Evolutionary conservation across 257 asterid genomes (phyloP).

Genomic region (Forsythia viridissima): DNA sequence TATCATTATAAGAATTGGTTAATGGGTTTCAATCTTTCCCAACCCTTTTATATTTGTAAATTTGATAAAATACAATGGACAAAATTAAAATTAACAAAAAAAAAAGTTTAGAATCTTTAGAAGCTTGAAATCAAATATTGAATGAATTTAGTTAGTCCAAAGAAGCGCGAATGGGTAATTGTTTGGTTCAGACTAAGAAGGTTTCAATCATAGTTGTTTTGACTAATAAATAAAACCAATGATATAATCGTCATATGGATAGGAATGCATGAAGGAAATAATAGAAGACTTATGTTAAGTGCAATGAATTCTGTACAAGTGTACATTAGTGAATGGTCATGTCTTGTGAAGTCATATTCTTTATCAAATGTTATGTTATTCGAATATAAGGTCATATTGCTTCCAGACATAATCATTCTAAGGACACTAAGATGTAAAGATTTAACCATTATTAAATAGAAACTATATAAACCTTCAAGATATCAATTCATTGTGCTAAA

Average conservation of each 20-base stretch:
- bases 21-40: no score
- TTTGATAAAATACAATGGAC: no score
- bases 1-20: no score
- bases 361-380: not conserved
- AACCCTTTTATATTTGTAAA: no score
- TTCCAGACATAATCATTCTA: not conserved
- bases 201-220: not conserved
- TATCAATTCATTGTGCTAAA: not conserved
- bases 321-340: no score
- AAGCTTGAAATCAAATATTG: no score
- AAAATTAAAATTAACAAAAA: no score
- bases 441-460: not conserved
- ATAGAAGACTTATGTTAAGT: not conserved
- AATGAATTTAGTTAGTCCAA: no score
- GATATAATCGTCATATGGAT: not conserved
- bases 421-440: not conserved
- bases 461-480: not conserved
- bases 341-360: not conserved
- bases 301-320: no score
- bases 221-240: not conserved
- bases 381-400: not conserved
- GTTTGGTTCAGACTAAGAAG: not conserved
- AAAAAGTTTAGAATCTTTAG: no score
- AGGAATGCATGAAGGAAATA: not conserved
- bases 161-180: no score